Base-by-base conservation (phyloP, 257 asterid genomes). In the Ligustrum vulgare region DNA sequence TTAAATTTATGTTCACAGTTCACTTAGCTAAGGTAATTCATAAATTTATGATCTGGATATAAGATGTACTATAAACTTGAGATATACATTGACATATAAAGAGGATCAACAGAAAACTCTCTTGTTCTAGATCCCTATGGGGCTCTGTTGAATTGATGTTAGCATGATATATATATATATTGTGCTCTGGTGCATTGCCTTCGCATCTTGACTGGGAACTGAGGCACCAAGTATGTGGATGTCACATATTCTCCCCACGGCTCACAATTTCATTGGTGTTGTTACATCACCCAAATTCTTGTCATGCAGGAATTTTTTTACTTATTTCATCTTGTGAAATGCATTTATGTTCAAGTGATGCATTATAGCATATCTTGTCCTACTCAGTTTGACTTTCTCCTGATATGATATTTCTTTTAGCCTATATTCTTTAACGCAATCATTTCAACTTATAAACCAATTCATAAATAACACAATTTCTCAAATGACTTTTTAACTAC, bases 221-320 rank as follows among this genome's bases (percentile, higher is more conserved):
- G 54, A 45, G n/a, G 54, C n/a, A 3, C 54, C n/a, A 13, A 67
- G 41, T 69, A 62, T 39, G 65, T 62, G 63, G 65, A 47, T 62
- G 2, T 51, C 33, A 51, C 64, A 69, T 75, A 67, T 75, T 54
- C 35, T 34, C 67, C 74, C 69, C 63, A 45, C 54, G 13, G 18
- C 7, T 15, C n/a, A 13, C 54, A 13, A 45, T 45, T 45, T 13
- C 54, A 45, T 13, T 13, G n/a, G n/a, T 3, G 18, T 12, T 45
- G 7, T 45, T 13, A 13, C 54, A 15, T 45, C 54, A 45, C n/a
- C n/a, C 54, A 45, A 45, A 45, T 45, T 45, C 54, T 45, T 45
- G n/a, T 13, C 54, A 45, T 13, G 54, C 54, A 15, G n/a, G 1
- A 28, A 28, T 45, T 16, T 75, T 16, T 63, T 67, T 41, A 25